A percentile compares a stretch with the other conserved stretches of the same genome.
These are phyloP conservation scores for Cyclotella baltica DNA, from an alignment of 108 stramenopile species.

Conservation along the genomic window DNA sequence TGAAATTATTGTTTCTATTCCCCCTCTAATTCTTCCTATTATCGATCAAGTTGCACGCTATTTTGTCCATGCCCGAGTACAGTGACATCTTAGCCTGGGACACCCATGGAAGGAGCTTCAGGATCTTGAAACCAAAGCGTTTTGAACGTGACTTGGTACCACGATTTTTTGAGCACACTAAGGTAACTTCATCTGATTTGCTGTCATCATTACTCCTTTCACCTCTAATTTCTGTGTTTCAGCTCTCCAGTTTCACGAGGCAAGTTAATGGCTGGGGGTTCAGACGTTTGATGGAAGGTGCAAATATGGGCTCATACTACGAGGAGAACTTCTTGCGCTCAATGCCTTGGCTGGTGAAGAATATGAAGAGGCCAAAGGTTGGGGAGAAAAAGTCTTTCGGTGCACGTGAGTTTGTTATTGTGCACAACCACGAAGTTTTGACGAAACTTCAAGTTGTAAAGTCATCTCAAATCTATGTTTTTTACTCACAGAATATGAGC, in stretches of 20 bases:
- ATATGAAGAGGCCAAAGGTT: not conserved
- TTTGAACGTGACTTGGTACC: not conserved
- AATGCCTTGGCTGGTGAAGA: not conserved
- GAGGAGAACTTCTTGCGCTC: not conserved
- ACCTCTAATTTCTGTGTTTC: no score
- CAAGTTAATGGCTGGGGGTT: not conserved
- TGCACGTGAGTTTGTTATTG: not conserved
- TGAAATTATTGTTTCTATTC: no score
- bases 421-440: no score
- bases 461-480: not conserved
- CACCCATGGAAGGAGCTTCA: slow-evolving; percentile 1
- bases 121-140: not conserved
- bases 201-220: no score
- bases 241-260: not conserved
- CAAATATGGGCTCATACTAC: not conserved
- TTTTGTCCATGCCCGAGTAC: not conserved
- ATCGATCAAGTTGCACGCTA: no score
- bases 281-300: not conserved
- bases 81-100: not conserved
- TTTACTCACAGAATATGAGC: not conserved
- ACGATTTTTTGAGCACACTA: not conserved
- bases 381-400: not conserved
- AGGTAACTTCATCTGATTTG: not conserved
- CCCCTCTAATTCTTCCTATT: no score
- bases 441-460: no score